Evolutionary conservation across 2,329 filamentous ascomycete genomes (phyloP).

Genomic region (Phoma sp.): DNA sequence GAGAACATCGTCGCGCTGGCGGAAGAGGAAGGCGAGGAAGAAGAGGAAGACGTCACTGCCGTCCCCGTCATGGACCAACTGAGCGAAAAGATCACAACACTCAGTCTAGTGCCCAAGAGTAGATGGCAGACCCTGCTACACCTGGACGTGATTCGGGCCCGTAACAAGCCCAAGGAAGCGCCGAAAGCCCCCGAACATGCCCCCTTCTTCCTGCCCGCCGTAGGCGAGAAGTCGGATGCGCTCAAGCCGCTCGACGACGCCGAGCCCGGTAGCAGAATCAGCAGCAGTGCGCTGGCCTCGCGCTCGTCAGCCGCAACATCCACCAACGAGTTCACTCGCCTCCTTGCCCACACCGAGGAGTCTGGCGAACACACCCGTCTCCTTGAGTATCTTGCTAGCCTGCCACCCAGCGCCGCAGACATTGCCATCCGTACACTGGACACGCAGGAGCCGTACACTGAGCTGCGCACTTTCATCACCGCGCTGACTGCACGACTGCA

Average conservation of each 20-base stretch:
- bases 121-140: slow-evolving; percentile 95
- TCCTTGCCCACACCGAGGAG: slow-evolving; percentile 55
- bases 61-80: slow-evolving; percentile 74
- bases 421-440: slow-evolving; percentile 85
- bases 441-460: slow-evolving; percentile 61
- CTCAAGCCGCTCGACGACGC: slow-evolving; percentile 21
- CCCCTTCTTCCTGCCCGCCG: slow-evolving; percentile 88
- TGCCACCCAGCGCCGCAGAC: slow-evolving; percentile 85
- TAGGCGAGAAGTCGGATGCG: slow-evolving; percentile 49
- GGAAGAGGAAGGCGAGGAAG: slow-evolving; percentile 62
- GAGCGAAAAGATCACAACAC: slow-evolving; percentile 79
- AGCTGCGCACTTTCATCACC: slow-evolving; percentile 79
- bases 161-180: slow-evolving; percentile 91
- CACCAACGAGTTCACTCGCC: slow-evolving; percentile 54
- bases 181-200: slow-evolving; percentile 93
- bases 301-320: slow-evolving; percentile 36
- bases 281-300: slow-evolving; percentile 41
- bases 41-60: slow-evolving; percentile 50
- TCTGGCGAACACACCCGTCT: slow-evolving; percentile 67
- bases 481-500: slow-evolving; percentile 75
- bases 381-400: slow-evolving; percentile 76
- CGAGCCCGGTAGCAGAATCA: slow-evolving; percentile 40
- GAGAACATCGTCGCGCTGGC: slow-evolving; percentile 74
- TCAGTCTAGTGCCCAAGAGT: slow-evolving; percentile 87
- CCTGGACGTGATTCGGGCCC: slow-evolving; percentile 85